Base-by-base conservation (phyloP, 1,139 yeast species). In the Taiozyma sp. region DNA sequence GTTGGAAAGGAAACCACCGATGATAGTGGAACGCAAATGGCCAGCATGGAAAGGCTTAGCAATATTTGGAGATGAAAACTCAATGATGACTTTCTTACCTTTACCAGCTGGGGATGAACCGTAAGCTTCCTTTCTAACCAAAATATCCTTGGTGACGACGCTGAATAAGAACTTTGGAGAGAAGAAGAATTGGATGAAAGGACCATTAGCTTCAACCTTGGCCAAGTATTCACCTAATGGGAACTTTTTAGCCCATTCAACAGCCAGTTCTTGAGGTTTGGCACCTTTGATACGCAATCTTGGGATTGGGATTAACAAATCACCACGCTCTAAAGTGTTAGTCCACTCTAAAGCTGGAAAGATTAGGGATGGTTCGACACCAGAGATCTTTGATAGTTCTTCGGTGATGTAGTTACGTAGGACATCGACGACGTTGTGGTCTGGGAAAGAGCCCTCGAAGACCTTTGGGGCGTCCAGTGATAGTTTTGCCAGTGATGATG, bases 1-100 rank as follows among this genome's bases (percentile, higher is more conserved):
- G 70, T 92, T 93, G 46, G 96, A 73, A 53, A 95, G 71, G 74
- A 91, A 93, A n/a, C 99, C 98, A 63, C 99, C 99, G 68, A 93
- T 93, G 67, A 93, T 93, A 41, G 99, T 93, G 43, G 97, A 89
- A 74, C 99, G 85, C 72, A 93, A 83, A 71, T 93, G 99, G 53
- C 99, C 99, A 54, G 99, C 99, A 67, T 93, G 99, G 87, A 93
- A 93, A 14, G 99, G 99, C 72, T 93, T 93, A 59, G 99, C 99
- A 66, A 93, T 93, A 70, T 93, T 93, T 60, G 99, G 99, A 46
- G 98, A 92, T 5, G 97, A 90, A 66, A 95, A 93, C 70, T 93
- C 99, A 60, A 95, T 79, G 48, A 91, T 66, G 27, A 86, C 76
- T 62, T 78, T 87, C 72, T 93, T 86, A 59, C 84, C 85, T 44